phyloP scores from a whole-genome alignment of 768 basidiomycete species.

The Clitopilus hobsonii region DNA sequence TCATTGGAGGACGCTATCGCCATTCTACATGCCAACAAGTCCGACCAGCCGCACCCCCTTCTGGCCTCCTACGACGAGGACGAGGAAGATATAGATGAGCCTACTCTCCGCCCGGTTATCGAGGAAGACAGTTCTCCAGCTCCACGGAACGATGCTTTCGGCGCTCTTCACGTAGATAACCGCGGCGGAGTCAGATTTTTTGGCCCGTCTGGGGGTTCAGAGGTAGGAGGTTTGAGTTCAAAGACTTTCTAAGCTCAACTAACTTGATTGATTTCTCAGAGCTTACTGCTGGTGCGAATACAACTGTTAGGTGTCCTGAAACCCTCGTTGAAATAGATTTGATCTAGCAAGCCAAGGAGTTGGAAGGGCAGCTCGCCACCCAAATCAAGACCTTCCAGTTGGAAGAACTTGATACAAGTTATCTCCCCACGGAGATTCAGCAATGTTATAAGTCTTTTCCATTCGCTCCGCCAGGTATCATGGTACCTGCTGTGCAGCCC shows the following conservation, averaged over 20 bases:
- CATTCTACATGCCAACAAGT: conserved; percentile 36
- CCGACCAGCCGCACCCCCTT: conserved; percentile 38
- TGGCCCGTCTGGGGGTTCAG: conserved; percentile 43
- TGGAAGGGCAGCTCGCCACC: conserved; percentile 11
- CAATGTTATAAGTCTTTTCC: conserved; percentile 40
- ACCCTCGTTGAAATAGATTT: not conserved
- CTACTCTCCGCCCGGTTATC: conserved; percentile 20
- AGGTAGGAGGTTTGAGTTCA: no score
- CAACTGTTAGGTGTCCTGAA: conserved; percentile 1
- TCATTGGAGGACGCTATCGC: conserved; percentile 51
- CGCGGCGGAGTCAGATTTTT: conserved; percentile 37
- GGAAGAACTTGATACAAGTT: conserved; percentile 37
- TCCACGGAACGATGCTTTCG: conserved; percentile 30
- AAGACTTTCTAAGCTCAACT: no score
- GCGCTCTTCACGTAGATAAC: conserved; percentile 40
- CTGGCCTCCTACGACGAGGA: conserved; percentile 21
- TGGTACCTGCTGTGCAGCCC: conserved; percentile 25
- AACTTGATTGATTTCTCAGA: conserved; percentile 26
- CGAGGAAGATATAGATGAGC: conserved; percentile 26
- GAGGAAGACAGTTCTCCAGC: conserved; percentile 21
- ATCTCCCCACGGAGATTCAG: conserved; percentile 40
- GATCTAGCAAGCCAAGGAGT: conserved; percentile 20
- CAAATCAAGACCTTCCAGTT: conserved; percentile 13
- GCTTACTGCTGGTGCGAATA: conserved; percentile 34
- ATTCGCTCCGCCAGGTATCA: conserved; percentile 33